Evolutionary conservation across 225 moss, liverwort and hornwort genomes (phyloP), one percentile per base, ranked within the genome.

Genomic region (Straminergon stramineum): DNA sequence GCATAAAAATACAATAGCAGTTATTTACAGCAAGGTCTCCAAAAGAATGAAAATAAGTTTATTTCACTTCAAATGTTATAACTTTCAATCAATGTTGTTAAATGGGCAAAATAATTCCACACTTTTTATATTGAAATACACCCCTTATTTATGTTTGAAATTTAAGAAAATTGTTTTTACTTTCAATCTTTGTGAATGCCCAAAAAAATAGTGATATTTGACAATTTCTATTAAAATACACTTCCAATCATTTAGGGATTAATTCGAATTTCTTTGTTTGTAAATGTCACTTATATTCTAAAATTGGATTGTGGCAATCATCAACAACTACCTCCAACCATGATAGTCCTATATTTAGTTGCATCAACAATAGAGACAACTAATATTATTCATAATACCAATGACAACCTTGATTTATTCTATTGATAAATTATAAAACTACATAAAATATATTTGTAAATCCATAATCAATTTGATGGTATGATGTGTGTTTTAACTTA

Each of bases 181-280:
- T 51, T 31, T 32, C 4, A 75, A 52, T 75, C 4, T 75, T 20
- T 2, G 2, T 75, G 2, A 48, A 75, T 30, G 11, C 75, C 11
- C 18, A 30, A 11, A 27, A 62, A 41, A 71, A 43, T 14, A 15
- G 15, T 8, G 43, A 27, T 43, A 3, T 45, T 30, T 45, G 7
- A 45, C 15, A 27, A 27, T 41, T 74, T 74, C 4, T 51, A 5
- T 32, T 52, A 1, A 32, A 52, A 51, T 31, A 8, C 76, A 76
- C 32, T 8, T 51, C 5, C 1, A 3, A 0, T 20, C 20, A 51
- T 51, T 75, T 75, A 75, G 52, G 0, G 0, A 52, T 21, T 52
- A 75, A 20, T 52, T 64, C 5, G 7, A 24, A 45, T 2, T 10
- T 43, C 4, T 5, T 24, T 35, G 0, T 8, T 48, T 34, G 3